Base-by-base conservation (phyloP, 2,329 filamentous ascomycete species). In the Teratosphaeria destructans region DNA sequence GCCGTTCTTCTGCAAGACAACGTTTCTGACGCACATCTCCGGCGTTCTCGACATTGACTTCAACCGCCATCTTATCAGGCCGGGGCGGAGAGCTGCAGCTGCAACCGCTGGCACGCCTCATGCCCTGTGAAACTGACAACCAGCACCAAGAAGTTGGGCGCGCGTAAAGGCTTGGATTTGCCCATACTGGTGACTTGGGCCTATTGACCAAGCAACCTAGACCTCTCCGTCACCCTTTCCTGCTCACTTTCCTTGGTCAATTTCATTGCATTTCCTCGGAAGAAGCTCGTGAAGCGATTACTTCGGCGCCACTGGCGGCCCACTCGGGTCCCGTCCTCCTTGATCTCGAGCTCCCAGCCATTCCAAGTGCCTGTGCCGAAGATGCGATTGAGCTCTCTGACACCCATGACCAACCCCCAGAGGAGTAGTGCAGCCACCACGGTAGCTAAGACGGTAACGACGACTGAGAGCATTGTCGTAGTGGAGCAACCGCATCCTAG, bases 401-500 rank as follows among this genome's bases (percentile, higher is more conserved):
- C 8, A 0, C 61, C 56, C 34, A 62, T 34, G 8, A 61, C 52
- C n/a, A 72, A 27, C 3, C 63, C 68, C 39, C 72, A 74, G 14
- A 78, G 60, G 1, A 76, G 60, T 0, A 74, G 8, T 0, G 77
- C 61, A 1, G 71, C 75, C 12, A 71, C 70, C 3, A 78, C 61
- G 0, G 76, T 78, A 32, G 69, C 71, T 39, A 77, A 70, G 52
- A 78, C 72, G 1, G 77, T 76, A 7, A 76, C 70, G 19, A 78
- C 64, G 4, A 75, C 70, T 43, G 75, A 75, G 37, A 79, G 66
- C 29, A 78, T 72, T 0, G 76, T 78, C 7, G 75, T 76, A 6
- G 77, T 78, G 0, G 76, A 78, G 55, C 77, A 77, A 57, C 74
- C 72, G 61, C 77, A 79, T 23, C 77, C 77, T 0, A 79, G 65